Conservation (phyloP, 352 stramenopile genomes). For the Globisporangium iwayamae region DNA sequence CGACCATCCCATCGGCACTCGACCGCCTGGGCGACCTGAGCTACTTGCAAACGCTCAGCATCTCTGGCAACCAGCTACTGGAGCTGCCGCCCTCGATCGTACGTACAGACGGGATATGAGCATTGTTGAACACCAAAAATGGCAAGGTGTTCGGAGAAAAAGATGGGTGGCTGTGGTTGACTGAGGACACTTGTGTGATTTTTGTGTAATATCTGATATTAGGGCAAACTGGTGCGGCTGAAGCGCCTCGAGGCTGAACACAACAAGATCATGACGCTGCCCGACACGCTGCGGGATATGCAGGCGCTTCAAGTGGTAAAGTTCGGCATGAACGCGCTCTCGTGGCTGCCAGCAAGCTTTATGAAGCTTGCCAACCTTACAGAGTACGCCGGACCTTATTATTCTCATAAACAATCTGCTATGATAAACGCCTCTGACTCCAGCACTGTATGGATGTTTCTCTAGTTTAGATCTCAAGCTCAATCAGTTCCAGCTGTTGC, state of each 20-base stretch:
- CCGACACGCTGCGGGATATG: slow-evolving; percentile 50
- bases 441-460: neutral
- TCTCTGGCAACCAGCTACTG: slow-evolving; percentile 62
- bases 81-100: slow-evolving; percentile 66
- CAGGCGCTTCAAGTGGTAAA: slow-evolving; percentile 39
- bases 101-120: slow-evolving; percentile 8
- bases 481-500: slow-evolving; percentile 54
- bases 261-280: slow-evolving; percentile 59
- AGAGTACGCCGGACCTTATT: slow-evolving; percentile 28
- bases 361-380: slow-evolving; percentile 43
- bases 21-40: slow-evolving; percentile 48
- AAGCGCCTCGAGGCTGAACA: slow-evolving; percentile 64
- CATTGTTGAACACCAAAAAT: no score
- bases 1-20: slow-evolving; percentile 37
- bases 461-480: slow-evolving; percentile 68
- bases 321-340: slow-evolving; percentile 58
- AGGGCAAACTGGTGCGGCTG: slow-evolving; percentile 55
- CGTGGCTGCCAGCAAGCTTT: slow-evolving; percentile 48
- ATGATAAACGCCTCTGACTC: neutral
- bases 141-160: neutral
- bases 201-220: slow-evolving; percentile 10
- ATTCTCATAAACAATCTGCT: neutral
- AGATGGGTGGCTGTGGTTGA: neutral
- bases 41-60: slow-evolving; percentile 35
- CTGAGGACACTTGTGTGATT: neutral